Percentiles rank a stretch among this genome's conserved stretches.
phyloP scores from a whole-genome alignment of 139 green algal species.

The Spirogloea muscicola region DNA sequence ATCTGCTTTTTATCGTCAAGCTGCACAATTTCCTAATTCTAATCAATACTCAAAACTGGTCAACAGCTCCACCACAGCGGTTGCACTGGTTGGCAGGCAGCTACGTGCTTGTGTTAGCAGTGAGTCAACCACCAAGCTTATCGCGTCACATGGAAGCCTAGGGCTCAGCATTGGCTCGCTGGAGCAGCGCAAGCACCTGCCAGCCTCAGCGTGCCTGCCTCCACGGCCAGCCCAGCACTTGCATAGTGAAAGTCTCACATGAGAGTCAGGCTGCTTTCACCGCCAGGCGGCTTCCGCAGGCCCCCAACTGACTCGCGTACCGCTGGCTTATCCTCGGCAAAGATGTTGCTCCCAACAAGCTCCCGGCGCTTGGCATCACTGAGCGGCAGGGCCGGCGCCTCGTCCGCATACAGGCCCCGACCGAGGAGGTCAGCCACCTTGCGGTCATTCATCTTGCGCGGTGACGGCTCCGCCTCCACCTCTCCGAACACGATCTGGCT shows the following conservation, averaged over 20 bases:
- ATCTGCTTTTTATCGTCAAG: too few species aligned
- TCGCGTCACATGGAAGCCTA: too few species aligned
- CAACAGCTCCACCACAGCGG: too few species aligned
- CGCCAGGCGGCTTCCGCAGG: conserved; percentile 21
- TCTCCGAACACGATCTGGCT: conserved; percentile 10
- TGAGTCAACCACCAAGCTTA: too few species aligned
- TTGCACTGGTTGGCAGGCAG: too few species aligned
- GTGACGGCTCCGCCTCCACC: background rate
- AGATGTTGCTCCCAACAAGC: conserved; percentile 14
- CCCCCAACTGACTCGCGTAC: conserved; percentile 8
- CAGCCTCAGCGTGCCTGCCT: too few species aligned
- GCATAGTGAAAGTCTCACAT: conserved; percentile 7
- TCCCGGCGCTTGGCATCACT: conserved; percentile 20
- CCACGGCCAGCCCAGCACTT: too few species aligned
- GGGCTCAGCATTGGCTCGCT: too few species aligned
- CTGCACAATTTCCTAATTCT: too few species aligned
- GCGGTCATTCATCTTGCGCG: background rate
- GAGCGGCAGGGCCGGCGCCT: background rate
- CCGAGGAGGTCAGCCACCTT: conserved; percentile 9
- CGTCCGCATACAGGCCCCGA: background rate
- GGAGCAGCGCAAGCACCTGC: too few species aligned
- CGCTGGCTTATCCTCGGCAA: conserved; percentile 6
- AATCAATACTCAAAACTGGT: too few species aligned
- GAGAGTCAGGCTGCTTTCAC: conserved; percentile 17
- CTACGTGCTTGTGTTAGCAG: too few species aligned